These are phyloP conservation scores for Yarrowia phangngaensis DNA, from an alignment of 805 yeast species.

Conservation along the genomic window DNA sequence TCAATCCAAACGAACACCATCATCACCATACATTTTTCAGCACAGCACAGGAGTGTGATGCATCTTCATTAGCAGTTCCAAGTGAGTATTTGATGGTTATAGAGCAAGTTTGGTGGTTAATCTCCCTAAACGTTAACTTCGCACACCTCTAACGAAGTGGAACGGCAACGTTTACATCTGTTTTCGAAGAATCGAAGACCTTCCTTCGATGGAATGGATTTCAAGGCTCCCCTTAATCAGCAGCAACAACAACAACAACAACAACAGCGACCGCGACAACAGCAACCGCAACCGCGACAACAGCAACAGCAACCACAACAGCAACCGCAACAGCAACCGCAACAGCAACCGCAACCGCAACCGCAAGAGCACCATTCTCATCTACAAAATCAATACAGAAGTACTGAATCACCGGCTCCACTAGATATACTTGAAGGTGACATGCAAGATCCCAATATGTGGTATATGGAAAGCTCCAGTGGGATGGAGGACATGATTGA, in stretches of 20 bases:
- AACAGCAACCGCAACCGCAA: slow-evolving; percentile 2
- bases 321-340: background rate
- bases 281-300: background rate
- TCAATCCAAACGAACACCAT: slow-evolving; percentile 20
- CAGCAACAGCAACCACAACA: background rate
- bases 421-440: slow-evolving; percentile 4
- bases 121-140: background rate
- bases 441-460: slow-evolving; percentile 15
- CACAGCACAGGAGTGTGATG: slow-evolving; percentile 16
- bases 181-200: slow-evolving; percentile 25
- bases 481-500: slow-evolving; percentile 14
- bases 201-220: slow-evolving; percentile 25
- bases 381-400: background rate
- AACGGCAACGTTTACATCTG: slow-evolving; percentile 27
- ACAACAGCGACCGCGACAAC: background rate
- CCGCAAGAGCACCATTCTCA: background rate
- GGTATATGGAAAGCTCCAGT: slow-evolving; percentile 11
- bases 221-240: slow-evolving; percentile 24
- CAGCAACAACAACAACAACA: slow-evolving; percentile 29
- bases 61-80: slow-evolving; percentile 25
- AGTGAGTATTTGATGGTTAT: slow-evolving; percentile 23
- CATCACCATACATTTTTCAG: slow-evolving; percentile 24
- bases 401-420: slow-evolving; percentile 16
- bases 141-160: slow-evolving; percentile 6
- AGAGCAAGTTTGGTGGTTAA: background rate